These are phyloP conservation scores for Cystobasidium onofrii DNA, from an alignment of 768 basidiomycete species.

Conservation along the genomic window DNA sequence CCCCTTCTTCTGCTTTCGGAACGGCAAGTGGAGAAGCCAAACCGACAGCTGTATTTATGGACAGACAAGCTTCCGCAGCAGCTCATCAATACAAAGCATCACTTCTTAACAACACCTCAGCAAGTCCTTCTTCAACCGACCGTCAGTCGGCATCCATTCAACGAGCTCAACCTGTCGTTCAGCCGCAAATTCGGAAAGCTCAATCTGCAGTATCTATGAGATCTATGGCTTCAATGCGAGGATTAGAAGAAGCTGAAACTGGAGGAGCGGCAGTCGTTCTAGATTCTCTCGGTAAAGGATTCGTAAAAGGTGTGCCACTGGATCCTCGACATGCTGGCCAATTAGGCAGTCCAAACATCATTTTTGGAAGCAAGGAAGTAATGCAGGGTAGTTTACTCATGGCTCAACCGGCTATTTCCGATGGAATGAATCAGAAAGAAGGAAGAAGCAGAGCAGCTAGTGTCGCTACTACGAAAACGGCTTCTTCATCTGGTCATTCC, in stretches of 20 bases:
- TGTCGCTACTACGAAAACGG: neutral
- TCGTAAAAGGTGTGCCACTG: constrained; percentile 45
- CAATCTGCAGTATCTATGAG: constrained; percentile 36
- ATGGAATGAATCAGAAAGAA: neutral
- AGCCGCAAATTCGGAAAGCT: constrained; percentile 12
- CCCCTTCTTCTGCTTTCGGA: neutral
- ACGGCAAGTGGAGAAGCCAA: neutral
- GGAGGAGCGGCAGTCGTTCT: constrained; percentile 52
- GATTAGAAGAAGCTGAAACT: constrained; percentile 51
- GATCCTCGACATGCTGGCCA: constrained; percentile 48
- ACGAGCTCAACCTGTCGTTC: constrained; percentile 19
- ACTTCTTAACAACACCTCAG: neutral
- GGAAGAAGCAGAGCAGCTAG: constrained; percentile 8
- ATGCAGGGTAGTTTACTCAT: neutral
- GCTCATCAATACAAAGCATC: neutral
- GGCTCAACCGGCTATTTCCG: neutral
- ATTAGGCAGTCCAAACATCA: constrained; percentile 44
- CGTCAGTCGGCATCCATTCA: too few species aligned
- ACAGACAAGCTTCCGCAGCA: neutral
- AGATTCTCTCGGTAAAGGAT: constrained; percentile 44
- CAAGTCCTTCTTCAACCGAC: too few species aligned
- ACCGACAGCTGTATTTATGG: neutral
- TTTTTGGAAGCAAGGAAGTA: constrained; percentile 38
- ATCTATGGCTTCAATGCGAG: constrained; percentile 48
- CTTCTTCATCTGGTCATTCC: neutral